A percentile compares a stretch with the other conserved stretches of the same genome.
phyloP scores from a whole-genome alignment of 1,284 basidiomycete species.

The Ceratobasidium sp. region DNA sequence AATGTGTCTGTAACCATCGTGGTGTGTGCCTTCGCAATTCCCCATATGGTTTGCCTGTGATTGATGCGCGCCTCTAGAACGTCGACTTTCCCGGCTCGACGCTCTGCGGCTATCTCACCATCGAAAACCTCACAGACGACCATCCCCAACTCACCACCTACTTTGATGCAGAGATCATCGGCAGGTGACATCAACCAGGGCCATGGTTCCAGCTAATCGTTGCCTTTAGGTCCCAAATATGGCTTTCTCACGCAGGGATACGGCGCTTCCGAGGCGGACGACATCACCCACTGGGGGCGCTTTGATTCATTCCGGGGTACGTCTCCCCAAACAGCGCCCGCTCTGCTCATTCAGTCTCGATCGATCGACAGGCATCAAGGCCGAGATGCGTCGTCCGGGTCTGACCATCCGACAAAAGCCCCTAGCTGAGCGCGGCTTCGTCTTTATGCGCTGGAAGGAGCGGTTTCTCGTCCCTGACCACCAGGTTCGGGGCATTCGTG shows the following conservation, averaged over 20 bases:
- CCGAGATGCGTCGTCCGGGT: conserved; percentile 79
- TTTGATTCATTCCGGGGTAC: conserved; percentile 87
- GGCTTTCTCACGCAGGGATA: conserved; percentile 83
- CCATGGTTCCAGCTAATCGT: conserved; percentile 20
- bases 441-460: conserved; percentile 98
- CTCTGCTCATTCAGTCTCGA: conserved; percentile 18
- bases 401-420: conserved; percentile 72
- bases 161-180: conserved; percentile 95
- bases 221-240: conserved; percentile 57
- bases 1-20: conserved; percentile 86
- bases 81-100: conserved; percentile 84
- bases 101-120: conserved; percentile 89
- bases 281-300: conserved; percentile 90
- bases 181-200: conserved; percentile 63
- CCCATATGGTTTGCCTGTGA: conserved; percentile 44
- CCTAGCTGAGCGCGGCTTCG: conserved; percentile 58
- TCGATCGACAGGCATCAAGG: conserved; percentile 61
- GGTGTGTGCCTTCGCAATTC: conserved; percentile 63
- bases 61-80: conserved; percentile 64
- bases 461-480: conserved; percentile 95
- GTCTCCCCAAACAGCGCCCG: conserved; percentile 31
- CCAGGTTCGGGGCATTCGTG: conserved; percentile 92
- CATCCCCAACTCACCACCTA: conserved; percentile 93
- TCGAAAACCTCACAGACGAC: conserved; percentile 88
- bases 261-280: conserved; percentile 87